These are phyloP conservation scores for Dioscorea cayenensis DNA, from an alignment of 116 monocot species.

Conservation along the genomic window DNA sequence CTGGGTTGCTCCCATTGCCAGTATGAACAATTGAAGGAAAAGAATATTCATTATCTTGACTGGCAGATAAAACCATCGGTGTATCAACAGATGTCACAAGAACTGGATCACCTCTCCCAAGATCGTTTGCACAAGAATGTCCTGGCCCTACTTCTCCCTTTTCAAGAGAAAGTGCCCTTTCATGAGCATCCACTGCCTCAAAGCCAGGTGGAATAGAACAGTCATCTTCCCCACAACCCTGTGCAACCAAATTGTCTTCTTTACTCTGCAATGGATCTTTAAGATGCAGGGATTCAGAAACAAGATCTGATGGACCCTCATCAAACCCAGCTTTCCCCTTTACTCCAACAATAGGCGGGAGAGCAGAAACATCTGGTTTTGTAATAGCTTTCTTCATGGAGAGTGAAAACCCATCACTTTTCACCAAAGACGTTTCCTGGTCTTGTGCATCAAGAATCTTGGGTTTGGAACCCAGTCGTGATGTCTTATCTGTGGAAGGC, in stretches of 20 bases:
- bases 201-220: constrained; percentile 8
- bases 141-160: neutral
- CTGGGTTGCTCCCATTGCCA: neutral
- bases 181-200: neutral
- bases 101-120: neutral
- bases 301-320: neutral
- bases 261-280: neutral
- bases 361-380: neutral
- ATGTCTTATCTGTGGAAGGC: neutral
- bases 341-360: neutral
- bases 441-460: neutral
- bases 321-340: neutral
- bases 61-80: neutral
- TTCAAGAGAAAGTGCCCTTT: neutral
- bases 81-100: neutral
- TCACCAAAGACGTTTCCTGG: neutral
- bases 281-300: constrained; percentile 4
- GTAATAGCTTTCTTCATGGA: neutral
- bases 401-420: neutral
- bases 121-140: neutral
- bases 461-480: neutral
- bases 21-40: neutral
- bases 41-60: neutral
- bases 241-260: neutral
- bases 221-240: neutral